A percentile compares a stretch with the other conserved stretches of the same genome.
phyloP scores from a whole-genome alignment of 495 filamentous ascomycete species.

The Hypoxylon crocopeplum region DNA sequence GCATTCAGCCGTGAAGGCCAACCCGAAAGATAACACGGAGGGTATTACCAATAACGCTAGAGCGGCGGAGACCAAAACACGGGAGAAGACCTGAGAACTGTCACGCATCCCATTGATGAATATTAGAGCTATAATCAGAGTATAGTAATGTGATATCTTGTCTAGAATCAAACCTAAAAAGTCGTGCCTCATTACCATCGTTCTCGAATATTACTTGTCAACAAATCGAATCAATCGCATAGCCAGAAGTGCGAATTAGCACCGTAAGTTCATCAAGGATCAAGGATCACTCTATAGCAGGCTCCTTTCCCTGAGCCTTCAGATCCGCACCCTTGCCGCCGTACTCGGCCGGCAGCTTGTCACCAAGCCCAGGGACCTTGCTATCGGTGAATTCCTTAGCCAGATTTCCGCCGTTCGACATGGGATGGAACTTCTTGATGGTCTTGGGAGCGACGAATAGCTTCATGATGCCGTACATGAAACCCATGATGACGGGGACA shows the following conservation, averaged over 20 bases:
- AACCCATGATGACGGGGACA: conserved; percentile 85
- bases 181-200: conserved; percentile 31
- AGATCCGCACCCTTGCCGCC: conserved; percentile 69
- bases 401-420: conserved; percentile 76
- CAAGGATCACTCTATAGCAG: conserved; percentile 31
- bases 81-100: neutral
- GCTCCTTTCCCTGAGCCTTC: conserved; percentile 46
- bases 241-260: neutral
- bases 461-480: conserved; percentile 82
- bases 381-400: conserved; percentile 64
- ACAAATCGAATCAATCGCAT: neutral
- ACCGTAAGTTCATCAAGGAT: neutral
- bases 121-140: conserved; percentile 11
- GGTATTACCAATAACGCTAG: neutral
- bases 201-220: conserved; percentile 18
- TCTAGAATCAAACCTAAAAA: conserved; percentile 17
- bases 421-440: conserved; percentile 82
- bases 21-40: neutral
- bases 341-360: conserved; percentile 69
- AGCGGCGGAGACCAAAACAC: neutral
- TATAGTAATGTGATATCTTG: conserved; percentile 23
- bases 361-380: conserved; percentile 57
- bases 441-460: conserved; percentile 79
- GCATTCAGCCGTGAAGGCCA: neutral
- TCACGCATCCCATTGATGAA: conserved; percentile 1